These are phyloP conservation scores for Kazachstania africana DNA, from an alignment of 805 yeast species.

Conservation along the genomic window DNA sequence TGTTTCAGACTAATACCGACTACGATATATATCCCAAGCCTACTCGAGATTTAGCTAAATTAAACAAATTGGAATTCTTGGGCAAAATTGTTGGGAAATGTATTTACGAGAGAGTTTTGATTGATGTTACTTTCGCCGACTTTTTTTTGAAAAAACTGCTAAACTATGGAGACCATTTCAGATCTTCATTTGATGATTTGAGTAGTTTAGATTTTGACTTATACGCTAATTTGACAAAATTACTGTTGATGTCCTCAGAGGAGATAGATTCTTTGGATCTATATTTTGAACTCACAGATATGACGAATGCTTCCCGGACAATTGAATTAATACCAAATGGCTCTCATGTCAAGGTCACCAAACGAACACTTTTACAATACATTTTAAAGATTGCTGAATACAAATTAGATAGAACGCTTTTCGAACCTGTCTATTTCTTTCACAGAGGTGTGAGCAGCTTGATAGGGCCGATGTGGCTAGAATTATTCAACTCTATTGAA, in stretches of 20 bases:
- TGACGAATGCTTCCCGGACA: slow-evolving; percentile 27
- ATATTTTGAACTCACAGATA: slow-evolving; percentile 52
- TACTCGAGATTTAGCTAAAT: slow-evolving; percentile 13
- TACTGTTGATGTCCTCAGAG: slow-evolving; percentile 41
- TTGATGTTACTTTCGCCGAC: slow-evolving; percentile 77
- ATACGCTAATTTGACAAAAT: slow-evolving; percentile 50
- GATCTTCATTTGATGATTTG: slow-evolving; percentile 63
- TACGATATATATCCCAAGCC: slow-evolving; percentile 58
- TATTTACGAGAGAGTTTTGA: slow-evolving; percentile 66
- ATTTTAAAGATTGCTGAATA: slow-evolving; percentile 69
- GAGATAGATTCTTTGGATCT: slow-evolving; percentile 48
- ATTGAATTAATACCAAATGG: slow-evolving; percentile 59
- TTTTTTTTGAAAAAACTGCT: slow-evolving; percentile 69
- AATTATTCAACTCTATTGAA: slow-evolving; percentile 76
- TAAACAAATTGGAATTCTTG: slow-evolving; percentile 42
- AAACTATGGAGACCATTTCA: slow-evolving; percentile 23
- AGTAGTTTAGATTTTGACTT: slow-evolving; percentile 57
- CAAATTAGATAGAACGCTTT: slow-evolving; percentile 54
- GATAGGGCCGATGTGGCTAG: slow-evolving; percentile 64
- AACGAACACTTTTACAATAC: slow-evolving; percentile 54
- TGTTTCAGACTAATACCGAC: slow-evolving; percentile 35
- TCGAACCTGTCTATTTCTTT: slow-evolving; percentile 52
- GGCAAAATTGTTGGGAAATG: slow-evolving; percentile 87
- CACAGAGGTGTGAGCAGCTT: slow-evolving; percentile 54
- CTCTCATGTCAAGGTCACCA: slow-evolving; percentile 40